Conservation (phyloP, 2,329 filamentous ascomycete species). For the Trichocomaceae sp. region DNA sequence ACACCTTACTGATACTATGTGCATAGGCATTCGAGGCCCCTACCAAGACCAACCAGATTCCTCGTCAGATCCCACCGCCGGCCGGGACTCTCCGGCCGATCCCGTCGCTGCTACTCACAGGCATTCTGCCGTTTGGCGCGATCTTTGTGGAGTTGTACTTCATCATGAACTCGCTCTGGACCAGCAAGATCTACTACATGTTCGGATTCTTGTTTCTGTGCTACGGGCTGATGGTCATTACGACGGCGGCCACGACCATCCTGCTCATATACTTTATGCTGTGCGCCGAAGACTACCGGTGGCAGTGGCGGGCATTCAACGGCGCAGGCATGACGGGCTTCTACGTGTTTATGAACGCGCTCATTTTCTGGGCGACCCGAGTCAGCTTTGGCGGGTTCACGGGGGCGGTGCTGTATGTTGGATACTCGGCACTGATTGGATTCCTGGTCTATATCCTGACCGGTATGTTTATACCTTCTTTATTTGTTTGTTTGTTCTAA, state of each 20-base stretch:
- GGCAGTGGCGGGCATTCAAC: conserved; percentile 95
- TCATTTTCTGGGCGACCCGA: conserved; percentile 86
- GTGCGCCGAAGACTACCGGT: conserved; percentile 95
- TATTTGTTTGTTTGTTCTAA: conserved; percentile 1
- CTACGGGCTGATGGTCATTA: conserved; percentile 95
- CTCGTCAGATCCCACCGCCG: conserved; percentile 83
- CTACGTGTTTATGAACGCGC: conserved; percentile 86
- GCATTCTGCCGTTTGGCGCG: conserved; percentile 86
- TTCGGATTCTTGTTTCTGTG: conserved; percentile 98
- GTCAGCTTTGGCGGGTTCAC: conserved; percentile 78
- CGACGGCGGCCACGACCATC: conserved; percentile 83
- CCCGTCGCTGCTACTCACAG: conserved; percentile 86
- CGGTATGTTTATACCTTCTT: conserved; percentile 53
- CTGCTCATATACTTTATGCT: conserved; percentile 94
- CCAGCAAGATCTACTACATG: conserved; percentile 99
- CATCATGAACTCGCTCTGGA: conserved; percentile 99
- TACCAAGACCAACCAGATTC: conserved; percentile 95
- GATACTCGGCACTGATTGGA: conserved; percentile 83
- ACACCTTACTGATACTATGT: conserved; percentile 6
- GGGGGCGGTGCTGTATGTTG: conserved; percentile 83
- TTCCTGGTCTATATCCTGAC: conserved; percentile 91
- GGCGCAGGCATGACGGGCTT: conserved; percentile 83
- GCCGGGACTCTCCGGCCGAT: conserved; percentile 77
- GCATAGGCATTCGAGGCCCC: conserved; percentile 62
- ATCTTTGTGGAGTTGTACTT: conserved; percentile 99